A percentile compares a stretch with the other conserved stretches of the same genome.
Evolutionary conservation across 441 rosid species (phyloP).

Genomic region (Syzygium malaccense): DNA sequence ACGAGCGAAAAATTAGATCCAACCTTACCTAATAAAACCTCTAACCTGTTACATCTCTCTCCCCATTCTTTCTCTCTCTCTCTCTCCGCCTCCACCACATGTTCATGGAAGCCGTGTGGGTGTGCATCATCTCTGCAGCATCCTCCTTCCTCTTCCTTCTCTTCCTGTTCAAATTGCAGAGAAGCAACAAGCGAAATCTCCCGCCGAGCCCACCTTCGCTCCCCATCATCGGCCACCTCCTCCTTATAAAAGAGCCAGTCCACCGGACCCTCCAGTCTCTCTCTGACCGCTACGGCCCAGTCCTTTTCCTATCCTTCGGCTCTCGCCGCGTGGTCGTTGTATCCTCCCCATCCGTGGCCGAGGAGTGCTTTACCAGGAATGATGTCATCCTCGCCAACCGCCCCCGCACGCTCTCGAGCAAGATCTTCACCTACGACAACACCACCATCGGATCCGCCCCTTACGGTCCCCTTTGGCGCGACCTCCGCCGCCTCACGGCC

Average conservation of each 20-base stretch:
- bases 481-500: not conserved
- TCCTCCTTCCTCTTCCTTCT: not conserved
- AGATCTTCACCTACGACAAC: too few relatives aligned
- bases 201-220: not conserved
- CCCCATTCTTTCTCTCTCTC: not conserved
- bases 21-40: not conserved
- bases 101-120: not conserved
- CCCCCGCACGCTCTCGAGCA: too few relatives aligned
- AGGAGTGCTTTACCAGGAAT: too few relatives aligned
- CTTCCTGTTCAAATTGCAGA: not conserved
- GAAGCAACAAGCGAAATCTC: not conserved
- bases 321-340: too few relatives aligned
- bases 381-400: too few relatives aligned
- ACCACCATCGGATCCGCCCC: not conserved
- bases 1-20: not conserved
- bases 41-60: not conserved
- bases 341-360: too few relatives aligned
- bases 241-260: conserved; percentile 13
- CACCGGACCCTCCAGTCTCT: not conserved
- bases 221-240: conserved; percentile 11
- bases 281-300: too few relatives aligned
- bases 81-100: too few relatives aligned
- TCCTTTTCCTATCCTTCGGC: too few relatives aligned
- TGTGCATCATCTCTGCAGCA: not conserved
- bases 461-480: not conserved